Evolutionary conservation across 1,284 basidiomycete genomes (phyloP).

Genomic region (Xerocomus minutiporus): DNA sequence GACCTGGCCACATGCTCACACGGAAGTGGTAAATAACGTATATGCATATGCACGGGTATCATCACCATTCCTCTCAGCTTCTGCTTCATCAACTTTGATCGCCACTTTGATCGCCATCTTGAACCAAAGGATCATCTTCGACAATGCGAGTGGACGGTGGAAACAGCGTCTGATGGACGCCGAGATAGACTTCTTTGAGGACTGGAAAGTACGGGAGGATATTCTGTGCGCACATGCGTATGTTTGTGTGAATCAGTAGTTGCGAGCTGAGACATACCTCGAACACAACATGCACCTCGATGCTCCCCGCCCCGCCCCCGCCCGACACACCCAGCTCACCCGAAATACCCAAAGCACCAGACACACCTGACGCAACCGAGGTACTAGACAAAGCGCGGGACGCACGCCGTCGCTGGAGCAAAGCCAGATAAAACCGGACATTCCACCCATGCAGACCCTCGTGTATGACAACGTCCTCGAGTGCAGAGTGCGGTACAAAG

Average conservation of each 20-base stretch:
- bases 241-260: neutral
- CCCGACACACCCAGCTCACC: no score
- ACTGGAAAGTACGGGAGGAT: slow-evolving; percentile 60
- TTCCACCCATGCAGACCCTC: slow-evolving; percentile 70
- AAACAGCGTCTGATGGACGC: slow-evolving; percentile 37
- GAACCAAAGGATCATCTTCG: neutral
- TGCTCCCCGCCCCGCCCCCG: slow-evolving; percentile 12
- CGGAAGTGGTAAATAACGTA: neutral
- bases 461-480: slow-evolving; percentile 66
- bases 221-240: slow-evolving; percentile 40
- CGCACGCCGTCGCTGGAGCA: slow-evolving; percentile 32
- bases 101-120: neutral
- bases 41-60: neutral
- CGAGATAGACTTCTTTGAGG: slow-evolving; percentile 54
- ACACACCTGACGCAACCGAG: neutral
- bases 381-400: neutral
- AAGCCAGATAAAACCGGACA: slow-evolving; percentile 62
- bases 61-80: neutral
- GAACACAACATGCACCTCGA: slow-evolving; percentile 47
- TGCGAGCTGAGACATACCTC: slow-evolving; percentile 37
- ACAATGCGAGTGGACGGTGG: neutral
- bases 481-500: slow-evolving; percentile 53
- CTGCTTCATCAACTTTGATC: no score
- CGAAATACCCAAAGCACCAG: no score
- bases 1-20: no score